These are phyloP conservation scores for Phytopythium oedochilum DNA, from an alignment of 352 stramenopile genomes.

Conservation along the genomic window DNA sequence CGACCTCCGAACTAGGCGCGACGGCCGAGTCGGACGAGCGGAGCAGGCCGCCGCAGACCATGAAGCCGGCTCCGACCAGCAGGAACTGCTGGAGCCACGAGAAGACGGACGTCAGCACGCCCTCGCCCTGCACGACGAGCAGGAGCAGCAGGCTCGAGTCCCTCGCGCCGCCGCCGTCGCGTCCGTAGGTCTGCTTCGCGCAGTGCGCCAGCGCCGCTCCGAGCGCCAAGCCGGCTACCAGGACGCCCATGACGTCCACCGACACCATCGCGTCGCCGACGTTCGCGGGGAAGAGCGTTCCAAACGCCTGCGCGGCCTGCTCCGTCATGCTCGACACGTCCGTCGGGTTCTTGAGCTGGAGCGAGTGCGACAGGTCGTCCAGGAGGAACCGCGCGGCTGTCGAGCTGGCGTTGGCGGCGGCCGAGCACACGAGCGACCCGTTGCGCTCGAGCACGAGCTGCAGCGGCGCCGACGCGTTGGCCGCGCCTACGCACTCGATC, in stretches of 20 bases:
- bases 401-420: slow-evolving; percentile 16
- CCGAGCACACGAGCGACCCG: slow-evolving; percentile 26
- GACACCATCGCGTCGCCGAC: slow-evolving; percentile 18
- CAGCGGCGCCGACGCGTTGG: slow-evolving; percentile 13
- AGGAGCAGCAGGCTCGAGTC: slow-evolving; percentile 39
- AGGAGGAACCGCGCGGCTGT: slow-evolving; percentile 33
- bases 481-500: slow-evolving; percentile 15
- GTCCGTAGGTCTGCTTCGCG: background rate
- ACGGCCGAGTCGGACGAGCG: slow-evolving; percentile 10
- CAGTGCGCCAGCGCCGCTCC: slow-evolving; percentile 24
- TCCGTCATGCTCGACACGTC: slow-evolving; percentile 17
- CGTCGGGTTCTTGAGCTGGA: slow-evolving; percentile 12
- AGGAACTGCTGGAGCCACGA: slow-evolving; percentile 31
- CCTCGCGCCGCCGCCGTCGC: slow-evolving; percentile 8
- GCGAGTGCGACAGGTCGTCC: slow-evolving; percentile 37
- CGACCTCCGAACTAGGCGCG: slow-evolving; percentile 12
- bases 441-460: slow-evolving; percentile 29
- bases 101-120: slow-evolving; percentile 32
- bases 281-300: slow-evolving; percentile 28
- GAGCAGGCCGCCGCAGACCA: slow-evolving; percentile 39
- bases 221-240: slow-evolving; percentile 25
- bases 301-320: slow-evolving; percentile 19
- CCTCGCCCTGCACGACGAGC: slow-evolving; percentile 37
- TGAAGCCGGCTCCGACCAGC: slow-evolving; percentile 34
- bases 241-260: slow-evolving; percentile 31